Conservation (phyloP, 208 protist genomes). For the Trypanosoma brucei region DNA sequence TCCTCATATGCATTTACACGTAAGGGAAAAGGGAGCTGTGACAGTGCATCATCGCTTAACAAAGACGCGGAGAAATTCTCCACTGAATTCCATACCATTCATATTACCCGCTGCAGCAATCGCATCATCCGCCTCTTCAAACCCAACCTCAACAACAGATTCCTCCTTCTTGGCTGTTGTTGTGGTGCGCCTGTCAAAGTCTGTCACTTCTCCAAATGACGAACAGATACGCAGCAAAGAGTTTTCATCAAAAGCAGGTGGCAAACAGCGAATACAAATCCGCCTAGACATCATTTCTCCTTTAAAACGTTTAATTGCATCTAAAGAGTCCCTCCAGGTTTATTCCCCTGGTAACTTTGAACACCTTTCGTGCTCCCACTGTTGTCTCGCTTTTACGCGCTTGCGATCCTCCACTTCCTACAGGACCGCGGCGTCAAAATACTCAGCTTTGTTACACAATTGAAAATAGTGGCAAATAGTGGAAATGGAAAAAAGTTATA, state of each 20-base stretch:
- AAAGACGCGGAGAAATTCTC: conserved; percentile 46
- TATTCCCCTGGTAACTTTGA: not conserved
- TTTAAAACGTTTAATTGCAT: not conserved
- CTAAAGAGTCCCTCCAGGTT: not conserved
- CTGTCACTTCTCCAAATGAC: conserved; percentile 64
- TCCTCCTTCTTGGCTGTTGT: conserved; percentile 1
- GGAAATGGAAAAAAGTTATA: too few species aligned
- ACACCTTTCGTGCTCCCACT: not conserved
- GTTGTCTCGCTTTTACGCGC: too few species aligned
- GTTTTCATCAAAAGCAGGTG: conserved; percentile 33
- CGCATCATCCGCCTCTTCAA: conserved; percentile 57
- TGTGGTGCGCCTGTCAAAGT: conserved; percentile 16
- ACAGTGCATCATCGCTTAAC: conserved; percentile 1
- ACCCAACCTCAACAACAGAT: conserved; percentile 35
- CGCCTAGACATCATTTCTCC: conserved; percentile 26
- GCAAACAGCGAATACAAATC: conserved; percentile 48
- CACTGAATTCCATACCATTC: conserved; percentile 69
- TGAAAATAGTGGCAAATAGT: too few species aligned
- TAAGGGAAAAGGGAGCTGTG: not conserved
- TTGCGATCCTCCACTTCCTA: too few species aligned
- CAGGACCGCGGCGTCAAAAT: too few species aligned
- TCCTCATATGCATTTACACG: too few species aligned
- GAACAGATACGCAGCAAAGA: conserved; percentile 58
- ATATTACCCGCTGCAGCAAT: conserved; percentile 53
- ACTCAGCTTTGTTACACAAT: too few species aligned